Conservation (phyloP, 306 rosid species). For the Trifolium dubium region DNA sequence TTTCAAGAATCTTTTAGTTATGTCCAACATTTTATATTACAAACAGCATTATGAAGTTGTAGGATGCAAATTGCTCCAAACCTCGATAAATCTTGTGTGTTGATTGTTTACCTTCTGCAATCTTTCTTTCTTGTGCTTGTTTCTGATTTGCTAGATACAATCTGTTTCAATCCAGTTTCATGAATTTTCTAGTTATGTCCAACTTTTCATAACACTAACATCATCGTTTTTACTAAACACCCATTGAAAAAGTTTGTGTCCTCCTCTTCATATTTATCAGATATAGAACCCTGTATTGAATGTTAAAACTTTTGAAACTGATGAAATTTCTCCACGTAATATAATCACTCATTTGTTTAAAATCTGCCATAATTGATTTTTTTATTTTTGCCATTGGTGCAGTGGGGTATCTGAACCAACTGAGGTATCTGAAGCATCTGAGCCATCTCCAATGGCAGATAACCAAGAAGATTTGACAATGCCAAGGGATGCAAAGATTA, state of each 20-base stretch:
- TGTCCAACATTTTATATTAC: background rate
- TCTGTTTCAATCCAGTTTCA: background rate
- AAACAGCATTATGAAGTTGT: background rate
- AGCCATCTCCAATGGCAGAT: slow-evolving; percentile 57
- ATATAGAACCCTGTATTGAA: background rate
- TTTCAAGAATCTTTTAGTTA: background rate
- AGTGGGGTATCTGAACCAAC: background rate
- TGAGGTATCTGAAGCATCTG: background rate
- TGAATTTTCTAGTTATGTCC: background rate
- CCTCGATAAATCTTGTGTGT: background rate
- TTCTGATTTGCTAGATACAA: background rate
- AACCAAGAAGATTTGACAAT: slow-evolving; percentile 64
- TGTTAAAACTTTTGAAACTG: background rate
- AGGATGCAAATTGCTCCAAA: background rate
- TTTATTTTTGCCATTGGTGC: background rate
- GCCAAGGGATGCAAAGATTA: slow-evolving; percentile 92
- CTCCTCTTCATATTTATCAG: background rate
- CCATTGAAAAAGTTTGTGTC: background rate
- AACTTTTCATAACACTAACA: background rate
- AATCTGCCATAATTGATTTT: background rate
- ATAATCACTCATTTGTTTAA: background rate
- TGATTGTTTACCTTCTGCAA: background rate
- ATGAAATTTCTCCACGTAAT: background rate
- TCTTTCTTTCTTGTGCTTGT: background rate
- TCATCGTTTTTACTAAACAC: background rate